Percentiles rank a stretch among this genome's conserved stretches.
Evolutionary conservation across 768 basidiomycete species (phyloP).

Genomic region (Trametes coccinea): DNA sequence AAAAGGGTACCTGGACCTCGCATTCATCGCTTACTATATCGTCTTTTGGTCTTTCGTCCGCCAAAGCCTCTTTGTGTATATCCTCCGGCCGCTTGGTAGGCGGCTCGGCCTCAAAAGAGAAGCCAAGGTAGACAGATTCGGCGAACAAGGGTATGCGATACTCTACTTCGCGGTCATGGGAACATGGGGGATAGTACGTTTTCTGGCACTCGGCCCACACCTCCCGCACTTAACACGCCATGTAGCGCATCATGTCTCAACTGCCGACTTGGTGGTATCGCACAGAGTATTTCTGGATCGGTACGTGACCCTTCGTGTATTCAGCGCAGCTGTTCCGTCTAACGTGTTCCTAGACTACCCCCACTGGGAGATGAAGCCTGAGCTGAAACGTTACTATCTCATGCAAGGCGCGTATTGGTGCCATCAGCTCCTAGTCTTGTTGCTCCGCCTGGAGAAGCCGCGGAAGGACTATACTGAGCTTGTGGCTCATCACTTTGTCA

Average conservation of each 20-base stretch:
- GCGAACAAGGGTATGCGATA: constrained; percentile 88
- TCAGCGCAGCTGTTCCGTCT: not conserved
- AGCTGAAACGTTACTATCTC: constrained; percentile 91
- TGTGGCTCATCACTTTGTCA: constrained; percentile 88
- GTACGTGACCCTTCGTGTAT: constrained; percentile 37
- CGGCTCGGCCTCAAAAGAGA: constrained; percentile 67
- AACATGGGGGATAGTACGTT: constrained; percentile 75
- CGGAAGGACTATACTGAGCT: constrained; percentile 89
- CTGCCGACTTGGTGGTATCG: constrained; percentile 86
- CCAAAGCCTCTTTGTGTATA: constrained; percentile 64
- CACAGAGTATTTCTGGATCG: constrained; percentile 84
- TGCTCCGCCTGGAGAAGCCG: constrained; percentile 89
- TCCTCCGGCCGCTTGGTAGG: constrained; percentile 67
- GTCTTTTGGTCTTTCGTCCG: constrained; percentile 89
- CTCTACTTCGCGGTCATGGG: constrained; percentile 77
- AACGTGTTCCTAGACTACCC: constrained; percentile 68
- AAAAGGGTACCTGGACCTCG: constrained; percentile 74
- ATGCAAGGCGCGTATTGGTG: constrained; percentile 94
- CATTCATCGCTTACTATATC: constrained; percentile 81
- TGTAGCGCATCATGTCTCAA: constrained; percentile 77
- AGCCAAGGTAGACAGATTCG: constrained; percentile 78
- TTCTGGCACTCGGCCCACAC: too few species aligned
- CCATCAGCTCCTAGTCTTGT: constrained; percentile 88
- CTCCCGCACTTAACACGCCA: too few species aligned
- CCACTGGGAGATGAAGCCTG: constrained; percentile 84